These are phyloP conservation scores for Ramalina intermedia DNA, from an alignment of 495 filamentous ascomycete species.

Conservation along the genomic window DNA sequence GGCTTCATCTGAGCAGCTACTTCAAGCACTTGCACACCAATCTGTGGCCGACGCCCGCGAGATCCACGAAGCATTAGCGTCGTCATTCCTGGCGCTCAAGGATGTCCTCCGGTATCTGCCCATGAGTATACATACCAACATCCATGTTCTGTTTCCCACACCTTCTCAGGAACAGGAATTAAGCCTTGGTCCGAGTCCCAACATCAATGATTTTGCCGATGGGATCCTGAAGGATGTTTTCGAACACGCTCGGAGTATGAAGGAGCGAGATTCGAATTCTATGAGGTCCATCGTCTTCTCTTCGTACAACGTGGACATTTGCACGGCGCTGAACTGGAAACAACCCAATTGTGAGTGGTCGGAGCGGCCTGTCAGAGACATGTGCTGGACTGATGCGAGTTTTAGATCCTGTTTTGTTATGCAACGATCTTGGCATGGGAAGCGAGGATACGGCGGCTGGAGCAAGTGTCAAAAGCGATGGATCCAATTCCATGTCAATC, in stretches of 20 bases:
- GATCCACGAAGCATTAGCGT: conserved; percentile 53
- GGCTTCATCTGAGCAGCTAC: conserved; percentile 26
- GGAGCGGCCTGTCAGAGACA: not conserved
- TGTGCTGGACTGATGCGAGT: not conserved
- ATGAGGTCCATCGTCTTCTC: conserved; percentile 84
- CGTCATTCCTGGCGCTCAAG: conserved; percentile 57
- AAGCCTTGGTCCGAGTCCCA: conserved; percentile 54
- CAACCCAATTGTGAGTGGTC: conserved; percentile 81
- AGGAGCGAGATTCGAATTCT: conserved; percentile 50
- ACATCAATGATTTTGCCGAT: conserved; percentile 79
- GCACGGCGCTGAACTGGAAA: conserved; percentile 94
- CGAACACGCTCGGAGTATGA: conserved; percentile 67
- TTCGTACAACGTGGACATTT: conserved; percentile 76
- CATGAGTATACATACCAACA: conserved; percentile 63
- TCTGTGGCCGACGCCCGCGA: conserved; percentile 43
- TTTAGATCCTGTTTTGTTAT: conserved; percentile 77
- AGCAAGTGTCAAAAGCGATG: conserved; percentile 44
- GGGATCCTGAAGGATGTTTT: conserved; percentile 73
- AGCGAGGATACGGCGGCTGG: conserved; percentile 30
- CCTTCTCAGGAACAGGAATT: conserved; percentile 50
- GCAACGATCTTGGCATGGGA: conserved; percentile 69
- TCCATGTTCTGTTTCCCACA: conserved; percentile 76
- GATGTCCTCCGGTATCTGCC: conserved; percentile 64
- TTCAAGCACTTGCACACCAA: conserved; percentile 31
- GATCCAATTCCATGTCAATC: conserved; percentile 60